Evolutionary conservation across 306 rosid species (phyloP).

Genomic region (Vachellia collinsii): DNA sequence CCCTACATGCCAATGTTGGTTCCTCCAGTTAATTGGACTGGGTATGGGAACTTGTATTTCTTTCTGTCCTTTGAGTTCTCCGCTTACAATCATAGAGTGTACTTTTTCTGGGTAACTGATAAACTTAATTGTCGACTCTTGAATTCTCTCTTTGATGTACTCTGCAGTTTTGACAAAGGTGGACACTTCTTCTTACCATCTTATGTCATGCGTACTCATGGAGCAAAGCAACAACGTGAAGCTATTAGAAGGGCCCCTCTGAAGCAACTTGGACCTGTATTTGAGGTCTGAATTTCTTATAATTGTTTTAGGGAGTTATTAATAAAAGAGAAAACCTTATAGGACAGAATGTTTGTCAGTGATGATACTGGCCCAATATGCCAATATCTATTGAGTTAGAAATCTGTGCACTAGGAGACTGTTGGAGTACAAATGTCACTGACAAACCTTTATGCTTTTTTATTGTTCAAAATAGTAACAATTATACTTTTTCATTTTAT

Average conservation of each 20-base stretch:
- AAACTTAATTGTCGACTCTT: conserved; percentile 12
- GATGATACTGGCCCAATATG: not conserved
- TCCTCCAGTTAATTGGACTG: conserved; percentile 88
- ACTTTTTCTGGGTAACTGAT: conserved; percentile 23
- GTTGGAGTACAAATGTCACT: not conserved
- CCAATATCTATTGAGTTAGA: not conserved
- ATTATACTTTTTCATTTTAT: not conserved
- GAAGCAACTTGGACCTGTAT: conserved; percentile 73
- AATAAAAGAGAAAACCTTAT: not conserved
- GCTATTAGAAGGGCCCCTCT: conserved; percentile 74
- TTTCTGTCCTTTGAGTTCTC: conserved; percentile 5
- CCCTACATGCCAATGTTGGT: conserved; percentile 98
- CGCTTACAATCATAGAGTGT: conserved; percentile 8
- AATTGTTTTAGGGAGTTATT: not conserved
- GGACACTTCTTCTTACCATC: conserved; percentile 90
- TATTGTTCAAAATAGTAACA: not conserved
- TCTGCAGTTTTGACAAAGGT: conserved; percentile 86
- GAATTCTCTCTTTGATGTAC: conserved; percentile 33
- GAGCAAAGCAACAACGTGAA: conserved; percentile 89
- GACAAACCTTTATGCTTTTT: not conserved
- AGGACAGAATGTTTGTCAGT: not conserved
- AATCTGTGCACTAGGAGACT: not conserved
- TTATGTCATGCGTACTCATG: conserved; percentile 91
- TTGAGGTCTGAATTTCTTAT: conserved; percentile 58
- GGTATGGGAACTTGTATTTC: conserved; percentile 61